phyloP scores from a whole-genome alignment of 192 early-diverging fungal genomes.

The Phlyctochytrium arcticum region DNA sequence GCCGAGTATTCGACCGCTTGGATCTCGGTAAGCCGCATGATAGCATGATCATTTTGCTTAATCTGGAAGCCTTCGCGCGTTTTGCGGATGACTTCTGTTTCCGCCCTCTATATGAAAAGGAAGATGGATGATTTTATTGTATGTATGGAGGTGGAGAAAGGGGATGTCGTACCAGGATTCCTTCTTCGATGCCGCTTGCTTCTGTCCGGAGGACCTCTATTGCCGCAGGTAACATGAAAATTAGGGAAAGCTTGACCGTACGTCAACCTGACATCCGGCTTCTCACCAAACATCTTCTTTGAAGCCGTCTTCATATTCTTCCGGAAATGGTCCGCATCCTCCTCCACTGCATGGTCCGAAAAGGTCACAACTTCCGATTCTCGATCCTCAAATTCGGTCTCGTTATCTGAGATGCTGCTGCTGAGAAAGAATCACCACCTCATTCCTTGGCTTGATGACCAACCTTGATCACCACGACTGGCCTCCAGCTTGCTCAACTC shows the following conservation, averaged over 20 bases:
- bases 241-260: background rate
- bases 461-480: too few species aligned
- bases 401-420: too few species aligned
- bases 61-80: conserved; percentile 10
- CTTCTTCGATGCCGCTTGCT: background rate
- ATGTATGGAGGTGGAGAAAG: background rate
- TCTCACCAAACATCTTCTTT: background rate
- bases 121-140: background rate
- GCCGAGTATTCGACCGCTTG: conserved; percentile 1
- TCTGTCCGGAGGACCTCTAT: background rate
- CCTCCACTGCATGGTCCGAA: too few species aligned
- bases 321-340: too few species aligned
- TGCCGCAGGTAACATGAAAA: background rate
- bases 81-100: conserved; percentile 18
- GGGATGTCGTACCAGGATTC: background rate
- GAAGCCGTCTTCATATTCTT: background rate
- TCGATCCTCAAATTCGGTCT: too few species aligned
- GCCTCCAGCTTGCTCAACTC: too few species aligned
- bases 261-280: background rate
- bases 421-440: too few species aligned
- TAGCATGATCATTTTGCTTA: background rate
- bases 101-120: background rate
- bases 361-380: too few species aligned
- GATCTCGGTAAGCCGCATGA: background rate
- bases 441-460: too few species aligned